phyloP scores from a whole-genome alignment of 2,329 filamentous ascomycete species.

The Colletotrichum tamarilloi region DNA sequence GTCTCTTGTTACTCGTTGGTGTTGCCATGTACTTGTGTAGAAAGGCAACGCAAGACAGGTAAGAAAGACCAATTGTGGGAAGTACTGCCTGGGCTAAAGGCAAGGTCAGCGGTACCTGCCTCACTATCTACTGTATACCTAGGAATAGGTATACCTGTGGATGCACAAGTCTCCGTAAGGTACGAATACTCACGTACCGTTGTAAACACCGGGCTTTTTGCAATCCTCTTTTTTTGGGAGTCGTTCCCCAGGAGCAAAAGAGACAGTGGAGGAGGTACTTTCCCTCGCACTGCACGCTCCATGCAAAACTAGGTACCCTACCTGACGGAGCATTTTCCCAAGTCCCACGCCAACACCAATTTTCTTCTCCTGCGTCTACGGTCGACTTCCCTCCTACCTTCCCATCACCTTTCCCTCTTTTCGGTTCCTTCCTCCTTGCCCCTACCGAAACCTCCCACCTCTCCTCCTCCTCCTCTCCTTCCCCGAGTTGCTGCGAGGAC shows the following conservation, averaged over 20 bases:
- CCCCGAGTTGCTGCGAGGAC: slow-evolving; percentile 35
- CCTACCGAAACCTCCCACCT: slow-evolving; percentile 29
- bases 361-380: slow-evolving; percentile 33
- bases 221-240: neutral
- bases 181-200: neutral
- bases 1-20: neutral
- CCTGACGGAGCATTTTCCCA: slow-evolving; percentile 36
- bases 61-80: neutral
- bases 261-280: slow-evolving; percentile 7
- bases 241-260: neutral
- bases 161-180: neutral
- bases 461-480: slow-evolving; percentile 13
- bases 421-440: slow-evolving; percentile 33
- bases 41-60: neutral
- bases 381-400: slow-evolving; percentile 43
- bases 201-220: neutral
- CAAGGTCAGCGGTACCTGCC: neutral
- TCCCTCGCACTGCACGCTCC: neutral
- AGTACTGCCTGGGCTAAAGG: neutral
- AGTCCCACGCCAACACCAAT: slow-evolving; percentile 35
- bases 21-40: neutral
- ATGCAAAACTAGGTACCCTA: neutral
- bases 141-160: neutral
- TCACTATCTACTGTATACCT: neutral
- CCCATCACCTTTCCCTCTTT: slow-evolving; percentile 41